phyloP scores from a whole-genome alignment of 75 land plant genomes.

The Pinus albicaulis region DNA sequence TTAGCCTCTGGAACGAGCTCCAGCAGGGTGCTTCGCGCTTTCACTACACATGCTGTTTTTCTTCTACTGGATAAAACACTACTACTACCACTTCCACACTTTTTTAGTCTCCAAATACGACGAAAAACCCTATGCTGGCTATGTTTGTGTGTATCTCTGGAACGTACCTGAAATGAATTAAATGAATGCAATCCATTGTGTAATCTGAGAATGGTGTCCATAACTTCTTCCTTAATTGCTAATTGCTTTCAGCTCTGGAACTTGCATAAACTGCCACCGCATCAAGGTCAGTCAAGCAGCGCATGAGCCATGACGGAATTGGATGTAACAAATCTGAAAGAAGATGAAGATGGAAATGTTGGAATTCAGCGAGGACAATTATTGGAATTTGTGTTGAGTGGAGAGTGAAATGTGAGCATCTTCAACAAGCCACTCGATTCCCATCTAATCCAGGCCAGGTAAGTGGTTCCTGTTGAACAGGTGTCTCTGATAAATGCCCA shows the following conservation, averaged over 20 bases:
- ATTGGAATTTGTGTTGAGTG: too few species aligned
- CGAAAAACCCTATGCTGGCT: not conserved
- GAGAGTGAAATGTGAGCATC: too few species aligned
- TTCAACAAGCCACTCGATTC: too few species aligned
- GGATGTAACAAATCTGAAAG: too few species aligned
- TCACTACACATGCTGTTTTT: not conserved
- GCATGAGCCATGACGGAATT: too few species aligned
- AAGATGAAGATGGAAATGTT: too few species aligned
- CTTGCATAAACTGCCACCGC: not conserved
- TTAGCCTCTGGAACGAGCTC: conserved; percentile 81
- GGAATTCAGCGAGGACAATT: too few species aligned
- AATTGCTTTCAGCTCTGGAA: not conserved
- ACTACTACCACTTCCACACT: not conserved
- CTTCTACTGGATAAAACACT: not conserved
- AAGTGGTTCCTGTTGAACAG: too few species aligned
- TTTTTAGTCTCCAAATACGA: not conserved
- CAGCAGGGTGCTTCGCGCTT: conserved; percentile 41
- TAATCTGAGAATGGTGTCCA: conserved; percentile 30
- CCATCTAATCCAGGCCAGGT: too few species aligned
- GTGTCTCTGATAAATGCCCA: too few species aligned
- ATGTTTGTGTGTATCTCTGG: not conserved
- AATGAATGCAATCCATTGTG: conserved; percentile 20
- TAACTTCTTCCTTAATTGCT: not conserved
- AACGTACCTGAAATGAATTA: conserved; percentile 10
- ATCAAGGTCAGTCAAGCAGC: too few species aligned